Evolutionary conservation across 1,139 yeast species (phyloP).

Genomic region (Candida sp.): DNA sequence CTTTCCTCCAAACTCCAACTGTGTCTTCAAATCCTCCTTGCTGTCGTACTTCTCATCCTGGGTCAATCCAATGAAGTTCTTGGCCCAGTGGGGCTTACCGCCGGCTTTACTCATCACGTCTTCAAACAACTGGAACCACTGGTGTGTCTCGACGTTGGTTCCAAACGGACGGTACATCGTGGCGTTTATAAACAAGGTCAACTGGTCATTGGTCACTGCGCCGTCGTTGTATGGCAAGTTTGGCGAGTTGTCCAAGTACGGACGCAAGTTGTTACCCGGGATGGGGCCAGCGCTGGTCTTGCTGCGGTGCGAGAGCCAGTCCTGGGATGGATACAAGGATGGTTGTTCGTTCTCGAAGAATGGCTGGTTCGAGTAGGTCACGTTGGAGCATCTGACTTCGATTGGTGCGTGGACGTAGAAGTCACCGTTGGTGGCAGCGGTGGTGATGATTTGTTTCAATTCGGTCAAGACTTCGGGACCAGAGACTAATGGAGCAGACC

Average conservation of each 20-base stretch:
- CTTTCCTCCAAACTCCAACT: constrained; percentile 46
- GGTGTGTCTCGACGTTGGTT: constrained; percentile 70
- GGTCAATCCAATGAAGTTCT: constrained; percentile 77
- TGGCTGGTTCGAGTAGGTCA: constrained; percentile 56
- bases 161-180: constrained; percentile 96
- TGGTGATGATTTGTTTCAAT: constrained; percentile 61
- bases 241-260: constrained; percentile 84
- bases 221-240: constrained; percentile 54
- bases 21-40: constrained; percentile 35
- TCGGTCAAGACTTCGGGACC: constrained; percentile 77
- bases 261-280: constrained; percentile 83
- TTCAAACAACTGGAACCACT: constrained; percentile 90
- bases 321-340: constrained; percentile 44
- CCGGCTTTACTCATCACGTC: constrained; percentile 74
- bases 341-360: constrained; percentile 50
- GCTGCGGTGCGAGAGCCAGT: constrained; percentile 42
- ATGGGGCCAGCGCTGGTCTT: constrained; percentile 67
- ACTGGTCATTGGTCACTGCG: constrained; percentile 72
- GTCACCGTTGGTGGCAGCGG: constrained; percentile 62
- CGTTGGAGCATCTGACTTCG: constrained; percentile 93
- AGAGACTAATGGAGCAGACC: constrained; percentile 87
- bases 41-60: constrained; percentile 31
- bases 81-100: constrained; percentile 99
- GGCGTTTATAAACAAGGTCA: constrained; percentile 88
- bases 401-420: constrained; percentile 95